A percentile compares a stretch with the other conserved stretches of the same genome.
phyloP scores from a whole-genome alignment of 1,284 basidiomycete genomes.

The Fistulinella staudtii region DNA sequence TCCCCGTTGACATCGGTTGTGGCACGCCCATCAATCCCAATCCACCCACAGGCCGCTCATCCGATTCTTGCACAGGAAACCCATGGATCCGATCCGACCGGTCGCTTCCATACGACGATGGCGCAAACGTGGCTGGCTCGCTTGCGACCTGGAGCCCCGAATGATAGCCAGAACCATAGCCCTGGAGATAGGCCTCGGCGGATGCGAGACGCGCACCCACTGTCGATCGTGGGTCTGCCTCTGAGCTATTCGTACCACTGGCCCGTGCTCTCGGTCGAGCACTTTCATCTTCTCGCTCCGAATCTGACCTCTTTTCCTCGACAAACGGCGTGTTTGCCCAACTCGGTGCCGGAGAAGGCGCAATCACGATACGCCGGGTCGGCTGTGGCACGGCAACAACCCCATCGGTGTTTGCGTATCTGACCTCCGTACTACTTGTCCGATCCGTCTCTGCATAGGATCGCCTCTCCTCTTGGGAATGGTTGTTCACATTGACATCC shows the following conservation, averaged over 20 bases:
- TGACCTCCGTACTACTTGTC: conserved; percentile 6
- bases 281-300: conserved; percentile 22
- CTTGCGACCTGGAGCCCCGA: conserved; percentile 23
- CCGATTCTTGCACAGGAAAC: conserved; percentile 32
- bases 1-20: conserved; percentile 17
- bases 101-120: conserved; percentile 22
- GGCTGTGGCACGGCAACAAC: conserved; percentile 3
- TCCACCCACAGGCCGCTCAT: conserved; percentile 20
- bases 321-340: conserved; percentile 31
- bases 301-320: conserved; percentile 30
- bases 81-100: conserved; percentile 16
- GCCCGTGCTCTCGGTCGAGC: conserved; percentile 7
- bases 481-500: conserved; percentile 9
- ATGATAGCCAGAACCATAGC: conserved; percentile 29
- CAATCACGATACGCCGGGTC: conserved; percentile 6
- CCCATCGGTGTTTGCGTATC: conserved; percentile 6
- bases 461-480: conserved; percentile 15
- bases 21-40: conserved; percentile 30
- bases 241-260: conserved; percentile 7
- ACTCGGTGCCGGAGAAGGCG: conserved; percentile 26
- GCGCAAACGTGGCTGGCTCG: conserved; percentile 10
- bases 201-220: conserved; percentile 24
- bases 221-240: conserved; percentile 2
- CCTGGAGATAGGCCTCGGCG: conserved; percentile 28
- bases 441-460: conserved; percentile 11